Conservation (phyloP, 768 basidiomycete genomes). For the Pisolithus marmoratus region DNA sequence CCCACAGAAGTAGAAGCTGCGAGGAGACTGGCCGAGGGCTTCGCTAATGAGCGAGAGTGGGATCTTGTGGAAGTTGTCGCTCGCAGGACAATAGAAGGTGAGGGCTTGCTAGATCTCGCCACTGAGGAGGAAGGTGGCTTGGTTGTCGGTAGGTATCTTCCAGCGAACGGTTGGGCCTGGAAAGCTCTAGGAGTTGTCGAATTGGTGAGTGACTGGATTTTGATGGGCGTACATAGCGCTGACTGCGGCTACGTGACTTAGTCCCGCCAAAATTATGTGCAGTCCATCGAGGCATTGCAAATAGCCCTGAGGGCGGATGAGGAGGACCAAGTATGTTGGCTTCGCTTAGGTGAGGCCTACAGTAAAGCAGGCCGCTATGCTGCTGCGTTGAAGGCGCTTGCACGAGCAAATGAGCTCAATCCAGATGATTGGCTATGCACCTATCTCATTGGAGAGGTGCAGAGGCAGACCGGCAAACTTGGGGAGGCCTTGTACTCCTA, state of each 20-base stretch:
- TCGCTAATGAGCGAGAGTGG: conserved; percentile 93
- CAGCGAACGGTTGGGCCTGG: conserved; percentile 95
- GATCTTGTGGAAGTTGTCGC: conserved; percentile 94
- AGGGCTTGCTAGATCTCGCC: conserved; percentile 70
- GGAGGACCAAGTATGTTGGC: conserved; percentile 79
- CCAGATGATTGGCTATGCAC: conserved; percentile 78
- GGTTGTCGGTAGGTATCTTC: conserved; percentile 47
- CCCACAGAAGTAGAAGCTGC: conserved; percentile 85
- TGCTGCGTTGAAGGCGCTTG: conserved; percentile 84
- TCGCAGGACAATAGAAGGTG: conserved; percentile 85
- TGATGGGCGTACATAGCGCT: not conserved
- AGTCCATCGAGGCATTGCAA: conserved; percentile 81
- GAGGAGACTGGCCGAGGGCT: conserved; percentile 74
- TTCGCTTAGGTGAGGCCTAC: conserved; percentile 89
- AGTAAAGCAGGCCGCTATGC: conserved; percentile 80
- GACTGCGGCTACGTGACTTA: conserved; percentile 22
- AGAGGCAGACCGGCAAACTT: conserved; percentile 69
- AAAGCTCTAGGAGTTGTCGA: conserved; percentile 92
- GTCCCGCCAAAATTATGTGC: conserved; percentile 62
- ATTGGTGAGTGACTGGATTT: conserved; percentile 49
- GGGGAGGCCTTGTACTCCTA: conserved; percentile 70
- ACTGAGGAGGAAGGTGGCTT: conserved; percentile 38
- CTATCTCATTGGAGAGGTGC: conserved; percentile 82
- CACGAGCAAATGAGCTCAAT: conserved; percentile 64
- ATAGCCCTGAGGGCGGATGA: conserved; percentile 76